Evolutionary conservation across 108 stramenopile species (phyloP), one percentile per base, ranked within the genome.

Genomic region (Skeletonema marinoi): DNA sequence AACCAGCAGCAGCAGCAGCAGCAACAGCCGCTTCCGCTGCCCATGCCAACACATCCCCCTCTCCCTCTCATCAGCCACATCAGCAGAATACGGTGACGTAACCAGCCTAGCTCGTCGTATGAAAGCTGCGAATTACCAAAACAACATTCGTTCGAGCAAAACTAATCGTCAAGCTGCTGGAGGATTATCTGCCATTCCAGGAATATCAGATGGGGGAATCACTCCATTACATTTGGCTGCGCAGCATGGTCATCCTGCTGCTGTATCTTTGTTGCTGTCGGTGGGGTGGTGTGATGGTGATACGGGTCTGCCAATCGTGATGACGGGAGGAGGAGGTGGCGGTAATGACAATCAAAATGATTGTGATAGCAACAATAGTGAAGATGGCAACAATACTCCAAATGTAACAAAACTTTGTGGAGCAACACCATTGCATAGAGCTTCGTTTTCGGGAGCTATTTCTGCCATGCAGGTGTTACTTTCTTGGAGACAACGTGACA

Each of bases 31-130:
- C 35, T 70, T 17, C 68, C 11, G 60, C 66, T 93, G 92, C 68
- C 90, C 92, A 7, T 93, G 92, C 81, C 88, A 93, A 64, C 51
- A 69, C 17, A 46, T 92, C 32, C 80, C 86, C 2, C 60, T 73
- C 65, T 79, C 80, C 21, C 83, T 96, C 13, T 96, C 95, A 1
- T 91, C 92, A 0, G 88, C 89, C 58, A 93, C 95, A 9, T 87
- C 92, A 2, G 95, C 95, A 16, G 95, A 96, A 74, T 91, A 86
- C 60, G 95, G 95, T 14, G 90, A 93, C 77, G 84, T 67, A 62
- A 83, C 6, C 71, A 90, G 68, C 48, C 74, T 70, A 35, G 25
- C 51, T 41, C 73, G 66, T 29, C 79, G 86, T 21, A 70, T 79
- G 11, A 58, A 68, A 16, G 46, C 25, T 29, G 41, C 44, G n/a